These are phyloP conservation scores for Pichia scutulata DNA, from an alignment of 805 yeast genomes.

Conservation along the genomic window DNA sequence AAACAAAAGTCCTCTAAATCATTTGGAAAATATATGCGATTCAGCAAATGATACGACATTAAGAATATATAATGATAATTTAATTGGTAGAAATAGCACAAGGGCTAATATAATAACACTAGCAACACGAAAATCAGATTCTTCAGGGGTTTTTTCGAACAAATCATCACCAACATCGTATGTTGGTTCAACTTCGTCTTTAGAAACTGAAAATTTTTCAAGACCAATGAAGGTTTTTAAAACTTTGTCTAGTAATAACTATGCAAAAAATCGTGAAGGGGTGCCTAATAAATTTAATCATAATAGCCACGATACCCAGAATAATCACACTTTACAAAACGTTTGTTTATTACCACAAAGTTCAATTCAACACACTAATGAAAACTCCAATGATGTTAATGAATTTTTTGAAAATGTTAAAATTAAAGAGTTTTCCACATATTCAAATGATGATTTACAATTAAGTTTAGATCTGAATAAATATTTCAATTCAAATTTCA, in stretches of 20 bases:
- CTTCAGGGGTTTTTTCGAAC: no score
- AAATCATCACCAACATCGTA: background rate
- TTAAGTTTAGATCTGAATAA: background rate
- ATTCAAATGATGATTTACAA: background rate
- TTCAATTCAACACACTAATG: background rate
- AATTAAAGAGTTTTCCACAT: background rate
- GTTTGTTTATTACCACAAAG: background rate
- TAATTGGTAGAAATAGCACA: background rate
- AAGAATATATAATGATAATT: background rate
- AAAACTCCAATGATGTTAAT: background rate
- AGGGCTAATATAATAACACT: background rate
- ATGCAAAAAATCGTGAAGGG: background rate
- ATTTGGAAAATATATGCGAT: no score
- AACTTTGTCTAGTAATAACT: background rate
- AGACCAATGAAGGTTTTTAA: background rate
- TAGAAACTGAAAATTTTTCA: background rate
- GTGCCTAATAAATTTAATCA: background rate
- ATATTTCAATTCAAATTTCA: slow-evolving; percentile 2
- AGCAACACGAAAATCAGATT: background rate
- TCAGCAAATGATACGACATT: background rate
- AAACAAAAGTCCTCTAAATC: no score
- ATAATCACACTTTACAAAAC: background rate
- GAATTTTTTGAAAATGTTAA: background rate
- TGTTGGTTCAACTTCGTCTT: background rate
- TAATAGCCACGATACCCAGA: background rate